phyloP scores from a whole-genome alignment of 129 eudicot genomes.

The Flaveria linearis region DNA sequence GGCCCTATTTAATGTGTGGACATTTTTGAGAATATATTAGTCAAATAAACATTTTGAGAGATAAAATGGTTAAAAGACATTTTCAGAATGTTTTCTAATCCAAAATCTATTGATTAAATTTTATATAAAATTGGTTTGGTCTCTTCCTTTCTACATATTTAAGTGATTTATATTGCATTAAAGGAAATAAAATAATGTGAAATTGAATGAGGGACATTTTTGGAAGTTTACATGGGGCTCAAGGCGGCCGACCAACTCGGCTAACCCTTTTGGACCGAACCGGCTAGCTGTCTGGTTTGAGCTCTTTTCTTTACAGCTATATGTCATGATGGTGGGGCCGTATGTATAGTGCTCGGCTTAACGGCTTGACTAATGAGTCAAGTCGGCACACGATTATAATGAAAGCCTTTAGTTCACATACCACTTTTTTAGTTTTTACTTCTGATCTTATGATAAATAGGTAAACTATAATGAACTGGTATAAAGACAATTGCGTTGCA shows the following conservation, averaged over 20 bases:
- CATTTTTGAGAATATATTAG: no score
- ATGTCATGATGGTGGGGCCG: slow-evolving; percentile 29
- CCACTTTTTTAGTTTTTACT: slow-evolving; percentile 4
- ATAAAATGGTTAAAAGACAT: no score
- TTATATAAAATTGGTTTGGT: no score
- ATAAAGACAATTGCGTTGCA: no score
- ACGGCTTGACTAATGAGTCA: slow-evolving; percentile 42
- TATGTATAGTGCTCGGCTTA: slow-evolving; percentile 32
- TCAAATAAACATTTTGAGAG: no score
- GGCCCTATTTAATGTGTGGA: no score
- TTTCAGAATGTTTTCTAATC: no score
- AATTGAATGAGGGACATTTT: not conserved
- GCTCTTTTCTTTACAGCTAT: slow-evolving; percentile 21
- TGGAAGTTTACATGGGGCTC: slow-evolving; percentile 27
- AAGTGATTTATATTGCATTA: no score
- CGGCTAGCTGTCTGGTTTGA: slow-evolving; percentile 9
- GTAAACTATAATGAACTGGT: no score
- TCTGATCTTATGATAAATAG: no score
- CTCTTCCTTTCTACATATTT: no score
- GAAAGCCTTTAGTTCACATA: slow-evolving; percentile 12
- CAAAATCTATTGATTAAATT: no score
- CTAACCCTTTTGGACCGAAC: slow-evolving; percentile 38
- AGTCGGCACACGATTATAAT: slow-evolving; percentile 25
- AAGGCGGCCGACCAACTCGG: slow-evolving; percentile 25
- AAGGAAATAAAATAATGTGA: not conserved